Conservation (phyloP, 179 eudicot species). For the Heliamphora pulchella region DNA sequence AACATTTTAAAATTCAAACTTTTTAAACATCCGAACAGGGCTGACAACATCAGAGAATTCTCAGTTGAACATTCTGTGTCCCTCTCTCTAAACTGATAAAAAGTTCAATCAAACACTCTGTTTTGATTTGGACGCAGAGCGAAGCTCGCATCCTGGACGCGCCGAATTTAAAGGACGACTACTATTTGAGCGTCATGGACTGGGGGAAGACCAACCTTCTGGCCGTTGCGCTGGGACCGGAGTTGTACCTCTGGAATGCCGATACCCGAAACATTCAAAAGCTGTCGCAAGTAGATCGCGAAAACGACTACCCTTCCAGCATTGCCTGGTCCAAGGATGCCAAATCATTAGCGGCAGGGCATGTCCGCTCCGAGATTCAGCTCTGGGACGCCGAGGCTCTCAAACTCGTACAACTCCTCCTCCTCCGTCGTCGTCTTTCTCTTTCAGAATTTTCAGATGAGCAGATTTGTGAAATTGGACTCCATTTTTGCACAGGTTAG, state of each 20-base stretch:
- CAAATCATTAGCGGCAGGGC: constrained; percentile 31
- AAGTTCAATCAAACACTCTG: no score
- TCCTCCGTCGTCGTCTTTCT: neutral
- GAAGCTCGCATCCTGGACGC: constrained; percentile 25
- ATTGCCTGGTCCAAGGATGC: constrained; percentile 37
- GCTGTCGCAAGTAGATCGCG: constrained; percentile 9
- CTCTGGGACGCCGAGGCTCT: constrained; percentile 34
- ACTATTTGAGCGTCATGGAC: constrained; percentile 31
- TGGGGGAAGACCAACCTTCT: constrained; percentile 37
- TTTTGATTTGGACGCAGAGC: constrained; percentile 18
- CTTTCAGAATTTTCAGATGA: neutral
- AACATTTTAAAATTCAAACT: no score
- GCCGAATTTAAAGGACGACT: constrained; percentile 27
- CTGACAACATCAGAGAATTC: no score
- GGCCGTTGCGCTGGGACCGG: constrained; percentile 31
- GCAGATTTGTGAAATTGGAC: neutral
- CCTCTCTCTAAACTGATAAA: no score
- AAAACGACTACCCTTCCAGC: constrained; percentile 25
- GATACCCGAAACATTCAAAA: neutral
- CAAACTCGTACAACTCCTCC: constrained; percentile 21
- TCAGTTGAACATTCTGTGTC: no score
- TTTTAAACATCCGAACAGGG: no score
- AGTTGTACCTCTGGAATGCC: constrained; percentile 30
- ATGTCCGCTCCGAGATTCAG: constrained; percentile 19
- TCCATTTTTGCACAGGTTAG: constrained; percentile 23